Percentiles rank a stretch among this genome's conserved stretches.
Conservation (phyloP, 345 rosid species). For the Firmiana major region DNA sequence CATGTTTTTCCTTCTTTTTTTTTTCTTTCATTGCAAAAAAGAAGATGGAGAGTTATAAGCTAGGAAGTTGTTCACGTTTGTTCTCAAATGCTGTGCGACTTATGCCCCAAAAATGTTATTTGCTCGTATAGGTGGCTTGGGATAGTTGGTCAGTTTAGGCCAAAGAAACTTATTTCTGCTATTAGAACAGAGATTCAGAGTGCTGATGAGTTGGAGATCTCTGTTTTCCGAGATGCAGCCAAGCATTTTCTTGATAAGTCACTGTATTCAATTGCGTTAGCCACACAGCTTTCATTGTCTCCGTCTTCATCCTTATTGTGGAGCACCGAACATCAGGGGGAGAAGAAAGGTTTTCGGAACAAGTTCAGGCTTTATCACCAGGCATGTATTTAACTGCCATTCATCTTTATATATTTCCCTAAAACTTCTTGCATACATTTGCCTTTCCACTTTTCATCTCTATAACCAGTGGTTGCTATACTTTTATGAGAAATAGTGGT, state of each 20-base stretch:
- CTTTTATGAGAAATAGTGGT: not conserved
- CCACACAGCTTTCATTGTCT: constrained; percentile 53
- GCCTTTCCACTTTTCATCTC: not conserved
- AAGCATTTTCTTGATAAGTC: constrained; percentile 74
- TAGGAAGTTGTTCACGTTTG: not conserved
- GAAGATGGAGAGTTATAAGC: not conserved
- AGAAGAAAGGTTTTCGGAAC: constrained; percentile 45
- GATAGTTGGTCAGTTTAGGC: constrained; percentile 70
- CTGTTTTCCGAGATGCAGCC: constrained; percentile 44
- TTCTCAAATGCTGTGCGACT: not conserved
- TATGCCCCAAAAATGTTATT: not conserved
- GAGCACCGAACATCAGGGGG: constrained; percentile 56
- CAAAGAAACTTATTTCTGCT: constrained; percentile 60
- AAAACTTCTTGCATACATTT: not conserved
- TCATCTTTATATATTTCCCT: not conserved
- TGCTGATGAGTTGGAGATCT: constrained; percentile 48
- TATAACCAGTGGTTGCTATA: not conserved
- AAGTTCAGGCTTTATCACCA: constrained; percentile 66
- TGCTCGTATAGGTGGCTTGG: constrained; percentile 64
- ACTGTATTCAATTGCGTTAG: constrained; percentile 57
- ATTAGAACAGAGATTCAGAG: constrained; percentile 50
- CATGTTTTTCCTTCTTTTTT: not conserved
- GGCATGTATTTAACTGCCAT: constrained; percentile 32
- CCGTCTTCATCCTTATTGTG: constrained; percentile 48
- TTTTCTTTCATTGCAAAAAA: not conserved